Conservation (phyloP, 768 basidiomycete genomes). For the Gloeophyllum trabeum region DNA sequence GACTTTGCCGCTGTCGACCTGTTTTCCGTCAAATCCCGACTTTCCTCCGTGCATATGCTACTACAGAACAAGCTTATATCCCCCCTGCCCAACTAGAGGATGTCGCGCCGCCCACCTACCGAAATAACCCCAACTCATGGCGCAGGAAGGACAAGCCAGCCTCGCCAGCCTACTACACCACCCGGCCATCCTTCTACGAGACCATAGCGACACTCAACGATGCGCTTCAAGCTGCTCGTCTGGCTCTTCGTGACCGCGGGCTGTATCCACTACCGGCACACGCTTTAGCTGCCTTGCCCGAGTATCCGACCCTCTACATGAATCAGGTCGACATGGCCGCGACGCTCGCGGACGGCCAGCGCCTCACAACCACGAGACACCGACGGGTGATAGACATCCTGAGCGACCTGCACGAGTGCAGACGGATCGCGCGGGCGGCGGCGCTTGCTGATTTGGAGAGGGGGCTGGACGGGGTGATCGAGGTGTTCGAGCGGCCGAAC, state of each 20-base stretch:
- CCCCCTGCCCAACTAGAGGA: no score
- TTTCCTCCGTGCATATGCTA: no score
- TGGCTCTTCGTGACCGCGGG: conserved; percentile 47
- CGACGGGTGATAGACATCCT: conserved; percentile 50
- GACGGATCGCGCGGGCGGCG: conserved; percentile 46
- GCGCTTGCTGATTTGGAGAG: conserved; percentile 44
- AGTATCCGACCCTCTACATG: conserved; percentile 60
- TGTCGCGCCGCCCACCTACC: no score
- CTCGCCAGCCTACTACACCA: conserved; percentile 80
- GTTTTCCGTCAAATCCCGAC: no score
- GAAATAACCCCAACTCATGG: no score
- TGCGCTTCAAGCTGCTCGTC: conserved; percentile 46
- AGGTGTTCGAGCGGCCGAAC: conserved; percentile 49
- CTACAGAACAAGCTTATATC: no score
- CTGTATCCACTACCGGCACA: conserved; percentile 74
- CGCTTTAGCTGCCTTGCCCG: conserved; percentile 45
- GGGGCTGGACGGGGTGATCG: conserved; percentile 38
- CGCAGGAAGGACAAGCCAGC: conserved; percentile 37
- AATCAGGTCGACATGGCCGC: conserved; percentile 43
- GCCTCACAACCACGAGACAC: conserved; percentile 62
- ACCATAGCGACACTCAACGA: conserved; percentile 54
- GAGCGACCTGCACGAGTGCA: conserved; percentile 52
- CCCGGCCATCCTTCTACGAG: conserved; percentile 65
- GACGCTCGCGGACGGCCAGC: conserved; percentile 44
- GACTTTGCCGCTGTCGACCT: no score